These are phyloP conservation scores for Aspergillus novofumigatus DNA, from an alignment of 2,329 filamentous ascomycete species.

Conservation along the genomic window DNA sequence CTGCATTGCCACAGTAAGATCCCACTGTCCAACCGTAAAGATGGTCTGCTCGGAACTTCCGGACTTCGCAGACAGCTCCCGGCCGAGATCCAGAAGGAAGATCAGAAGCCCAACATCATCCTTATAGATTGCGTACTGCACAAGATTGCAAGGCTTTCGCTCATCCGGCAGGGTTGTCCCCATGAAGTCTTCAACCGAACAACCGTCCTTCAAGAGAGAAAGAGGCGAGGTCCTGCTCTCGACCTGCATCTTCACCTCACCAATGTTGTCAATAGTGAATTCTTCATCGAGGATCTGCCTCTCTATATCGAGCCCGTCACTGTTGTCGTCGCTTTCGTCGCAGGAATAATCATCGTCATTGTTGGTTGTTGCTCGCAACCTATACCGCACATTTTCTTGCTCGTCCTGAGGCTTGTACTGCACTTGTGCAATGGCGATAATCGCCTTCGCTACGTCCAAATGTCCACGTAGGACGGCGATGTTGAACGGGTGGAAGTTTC, in stretches of 20 bases:
- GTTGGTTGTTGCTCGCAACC: constrained; percentile 29
- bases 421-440: constrained; percentile 66
- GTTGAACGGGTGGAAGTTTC: constrained; percentile 58
- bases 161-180: not conserved
- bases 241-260: constrained; percentile 64
- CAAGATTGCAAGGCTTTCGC: constrained; percentile 11
- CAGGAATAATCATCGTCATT: constrained; percentile 36
- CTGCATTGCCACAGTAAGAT: constrained; percentile 41
- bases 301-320: constrained; percentile 25
- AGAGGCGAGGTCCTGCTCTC: constrained; percentile 59
- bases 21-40: constrained; percentile 14
- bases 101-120: constrained; percentile 54
- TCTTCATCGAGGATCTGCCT: constrained; percentile 59
- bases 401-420: constrained; percentile 62
- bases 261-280: constrained; percentile 74
- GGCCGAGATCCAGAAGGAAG: constrained; percentile 54
- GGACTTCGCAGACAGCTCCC: constrained; percentile 13
- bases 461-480: constrained; percentile 66
- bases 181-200: constrained; percentile 26
- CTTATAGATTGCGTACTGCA: constrained; percentile 47
- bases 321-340: constrained; percentile 22
- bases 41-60: constrained; percentile 4
- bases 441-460: constrained; percentile 56
- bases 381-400: constrained; percentile 38
- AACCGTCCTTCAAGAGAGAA: constrained; percentile 45